These are phyloP conservation scores for Phytophthora palmivora DNA, from an alignment of 352 stramenopile genomes.

Conservation along the genomic window DNA sequence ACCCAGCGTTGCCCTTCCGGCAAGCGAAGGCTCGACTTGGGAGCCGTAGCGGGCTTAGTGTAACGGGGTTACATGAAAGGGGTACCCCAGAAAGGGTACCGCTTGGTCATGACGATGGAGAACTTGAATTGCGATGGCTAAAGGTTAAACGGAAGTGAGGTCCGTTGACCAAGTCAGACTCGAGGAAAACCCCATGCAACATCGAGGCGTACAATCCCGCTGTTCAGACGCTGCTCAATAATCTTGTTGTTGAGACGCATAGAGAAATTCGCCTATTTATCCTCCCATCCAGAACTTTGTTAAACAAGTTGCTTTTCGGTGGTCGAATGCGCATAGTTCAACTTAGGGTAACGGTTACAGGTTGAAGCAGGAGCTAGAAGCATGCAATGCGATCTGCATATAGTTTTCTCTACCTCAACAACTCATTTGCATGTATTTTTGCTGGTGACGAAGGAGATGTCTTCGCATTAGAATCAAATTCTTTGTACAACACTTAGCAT, in stretches of 20 bases:
- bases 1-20: too few species aligned
- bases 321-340: slow-evolving; percentile 20
- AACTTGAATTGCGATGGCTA: slow-evolving; percentile 6
- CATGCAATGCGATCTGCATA: not conserved
- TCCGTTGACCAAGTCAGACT: not conserved
- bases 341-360: slow-evolving; percentile 1
- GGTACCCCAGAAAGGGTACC: too few species aligned
- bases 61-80: too few species aligned
- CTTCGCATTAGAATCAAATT: too few species aligned
- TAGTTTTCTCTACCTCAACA: too few species aligned
- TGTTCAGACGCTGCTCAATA: not conserved
- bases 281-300: not conserved
- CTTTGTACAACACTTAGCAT: too few species aligned
- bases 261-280: slow-evolving; percentile 10
- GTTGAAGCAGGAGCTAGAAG: slow-evolving; percentile 23
- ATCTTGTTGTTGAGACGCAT: not conserved
- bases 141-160: slow-evolving; percentile 29
- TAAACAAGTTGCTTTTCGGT: slow-evolving; percentile 31
- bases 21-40: too few species aligned
- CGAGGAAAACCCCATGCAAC: not conserved
- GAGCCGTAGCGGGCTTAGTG: too few species aligned
- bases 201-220: not conserved
- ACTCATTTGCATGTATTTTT: too few species aligned
- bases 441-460: too few species aligned
- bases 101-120: not conserved